These are phyloP conservation scores for Podila epigama DNA, from an alignment of 192 early-diverging fungal species.

Conservation along the genomic window DNA sequence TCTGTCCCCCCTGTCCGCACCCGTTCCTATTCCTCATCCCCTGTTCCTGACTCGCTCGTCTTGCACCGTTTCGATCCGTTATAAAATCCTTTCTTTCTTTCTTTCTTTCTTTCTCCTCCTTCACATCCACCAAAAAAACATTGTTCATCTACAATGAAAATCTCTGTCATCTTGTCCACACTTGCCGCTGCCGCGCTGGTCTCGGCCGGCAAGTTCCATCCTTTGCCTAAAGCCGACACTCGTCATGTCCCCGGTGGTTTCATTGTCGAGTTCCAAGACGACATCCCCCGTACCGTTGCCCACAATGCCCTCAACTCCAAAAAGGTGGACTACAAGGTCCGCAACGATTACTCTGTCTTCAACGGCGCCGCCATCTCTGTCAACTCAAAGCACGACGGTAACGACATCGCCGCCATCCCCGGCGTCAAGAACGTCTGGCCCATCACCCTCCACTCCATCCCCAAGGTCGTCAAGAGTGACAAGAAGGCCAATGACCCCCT, in stretches of 20 bases:
- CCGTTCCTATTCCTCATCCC: too few relatives aligned
- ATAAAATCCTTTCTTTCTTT: too few relatives aligned
- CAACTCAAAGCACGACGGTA: slow-evolving; percentile 28
- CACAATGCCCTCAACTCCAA: slow-evolving; percentile 22
- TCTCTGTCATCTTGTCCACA: slow-evolving; percentile 35
- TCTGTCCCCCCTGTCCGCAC: too few relatives aligned
- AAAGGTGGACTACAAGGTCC: slow-evolving; percentile 36
- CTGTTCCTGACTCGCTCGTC: too few relatives aligned
- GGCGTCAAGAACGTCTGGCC: slow-evolving; percentile 57
- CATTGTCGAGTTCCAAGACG: slow-evolving; percentile 37
- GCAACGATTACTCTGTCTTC: slow-evolving; percentile 56
- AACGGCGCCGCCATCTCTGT: slow-evolving; percentile 56
- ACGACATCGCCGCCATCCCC: slow-evolving; percentile 24
- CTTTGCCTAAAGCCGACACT: not conserved
- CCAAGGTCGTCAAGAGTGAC: slow-evolving; percentile 22
- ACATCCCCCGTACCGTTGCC: slow-evolving; percentile 8
- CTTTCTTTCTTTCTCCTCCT: too few relatives aligned
- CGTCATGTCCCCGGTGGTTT: slow-evolving; percentile 13
- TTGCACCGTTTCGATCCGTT: too few relatives aligned
- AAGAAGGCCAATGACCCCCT: slow-evolving; percentile 16
- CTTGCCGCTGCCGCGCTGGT: slow-evolving; percentile 42
- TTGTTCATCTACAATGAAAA: slow-evolving; percentile 43
- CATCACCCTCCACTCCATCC: slow-evolving; percentile 37
- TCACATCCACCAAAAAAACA: too few relatives aligned
- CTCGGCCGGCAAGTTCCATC: slow-evolving; percentile 44